Evolutionary conservation across 2,329 filamentous ascomycete species (phyloP), one percentile per base, ranked within the genome.

Genomic region (Penicillium sp.): DNA sequence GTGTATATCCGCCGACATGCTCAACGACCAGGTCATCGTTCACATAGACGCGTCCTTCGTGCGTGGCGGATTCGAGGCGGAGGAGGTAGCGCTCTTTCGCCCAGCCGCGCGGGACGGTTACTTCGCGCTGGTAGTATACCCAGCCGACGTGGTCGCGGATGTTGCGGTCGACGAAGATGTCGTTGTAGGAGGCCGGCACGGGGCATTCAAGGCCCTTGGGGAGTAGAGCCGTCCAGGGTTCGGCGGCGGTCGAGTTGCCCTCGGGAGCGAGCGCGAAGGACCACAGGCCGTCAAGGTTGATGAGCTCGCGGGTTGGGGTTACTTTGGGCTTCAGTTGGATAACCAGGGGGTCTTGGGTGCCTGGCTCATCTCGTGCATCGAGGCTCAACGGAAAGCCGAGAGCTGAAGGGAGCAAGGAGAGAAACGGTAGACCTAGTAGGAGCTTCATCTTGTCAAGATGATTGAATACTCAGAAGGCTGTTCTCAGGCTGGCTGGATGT

Each of bases 81-180:
- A 73, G 54, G 7, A 71, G 61, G 44, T 67, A 71, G 13, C 54
- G 66, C n/a, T 68, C 55, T 2, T 57, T 53, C 0, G 60, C 57
- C 65, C 66, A 73, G 19, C 61, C 49, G 17, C 58, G 51, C 5
- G 73, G 72, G 1, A 75, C 63, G 1, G 62, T 69, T 1, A 69
- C 70, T 1, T 70, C 55, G 5, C 70, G 64, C 55, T 75, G 73
- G 56, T 75, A 75, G 60, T 71, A 73, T 1, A 71, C 70, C 73
- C 73, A 75, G 21, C 73, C 73, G 7, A 75, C 67, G 26, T 74
- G 72, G 45, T 73, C 63, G 26, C 61, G 70, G 21, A 75, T 67
- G 5, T 59, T 19, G 3, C 47, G 49, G 26, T 64, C 47, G 6
- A 61, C 35, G 41, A 67, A 67, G n/a, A 67, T 66, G 31, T 66